Conservation (phyloP, 129 eudicot genomes). For the Artemisia tridentata region DNA sequence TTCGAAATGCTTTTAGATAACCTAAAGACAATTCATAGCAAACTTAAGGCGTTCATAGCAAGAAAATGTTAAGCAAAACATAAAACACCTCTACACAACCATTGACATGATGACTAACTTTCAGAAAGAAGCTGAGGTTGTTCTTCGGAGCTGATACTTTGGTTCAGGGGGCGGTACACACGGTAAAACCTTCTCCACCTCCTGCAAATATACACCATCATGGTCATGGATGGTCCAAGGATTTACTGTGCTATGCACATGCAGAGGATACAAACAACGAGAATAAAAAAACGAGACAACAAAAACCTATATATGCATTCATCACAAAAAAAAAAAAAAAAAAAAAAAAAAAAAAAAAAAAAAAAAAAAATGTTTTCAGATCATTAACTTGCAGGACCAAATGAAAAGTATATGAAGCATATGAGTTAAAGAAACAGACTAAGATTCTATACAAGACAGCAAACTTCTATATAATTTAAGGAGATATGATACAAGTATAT, state of each 20-base stretch:
- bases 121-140: constrained; percentile 64
- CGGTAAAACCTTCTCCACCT: constrained; percentile 70
- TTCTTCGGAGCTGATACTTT: constrained; percentile 73
- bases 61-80: not conserved
- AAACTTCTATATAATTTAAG: not conserved
- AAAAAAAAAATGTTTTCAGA: no score
- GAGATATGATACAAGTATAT: not conserved
- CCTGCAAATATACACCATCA: constrained; percentile 48
- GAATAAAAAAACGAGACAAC: not conserved
- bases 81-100: constrained; percentile 27
- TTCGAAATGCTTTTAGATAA: no score
- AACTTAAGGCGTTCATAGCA: constrained; percentile 11
- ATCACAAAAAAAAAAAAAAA: no score
- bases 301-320: not conserved
- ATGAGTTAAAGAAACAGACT: no score
- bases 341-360: no score
- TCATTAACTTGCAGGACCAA: no score
- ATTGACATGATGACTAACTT: not conserved
- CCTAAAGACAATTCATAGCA: not conserved
- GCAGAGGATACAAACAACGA: constrained; percentile 9
- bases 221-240: constrained; percentile 1
- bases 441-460: no score
- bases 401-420: no score
- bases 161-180: constrained; percentile 62
- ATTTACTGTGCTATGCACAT: not conserved